Evolutionary conservation across 495 filamentous ascomycete genomes (phyloP).

Genomic region (Xylaria telfairii): DNA sequence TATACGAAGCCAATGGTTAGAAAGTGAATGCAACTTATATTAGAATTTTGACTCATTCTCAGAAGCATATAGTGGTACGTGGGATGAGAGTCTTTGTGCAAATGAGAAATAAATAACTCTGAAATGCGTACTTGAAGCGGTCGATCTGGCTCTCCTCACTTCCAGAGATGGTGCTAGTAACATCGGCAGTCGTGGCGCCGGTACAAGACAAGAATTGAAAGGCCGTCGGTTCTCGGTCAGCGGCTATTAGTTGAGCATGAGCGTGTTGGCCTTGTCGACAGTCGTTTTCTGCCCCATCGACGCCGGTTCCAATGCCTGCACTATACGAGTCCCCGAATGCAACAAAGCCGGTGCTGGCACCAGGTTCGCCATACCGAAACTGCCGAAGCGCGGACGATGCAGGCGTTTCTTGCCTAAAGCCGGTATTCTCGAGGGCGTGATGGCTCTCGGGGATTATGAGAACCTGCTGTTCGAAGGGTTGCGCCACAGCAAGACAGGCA

Average conservation of each 20-base stretch:
- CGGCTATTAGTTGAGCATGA: slow-evolving; percentile 45
- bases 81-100: neutral
- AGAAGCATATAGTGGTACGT: neutral
- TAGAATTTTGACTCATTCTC: neutral
- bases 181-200: slow-evolving; percentile 42
- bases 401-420: neutral
- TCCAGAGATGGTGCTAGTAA: slow-evolving; percentile 43
- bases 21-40: neutral
- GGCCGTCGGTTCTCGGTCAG: slow-evolving; percentile 34
- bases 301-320: slow-evolving; percentile 53
- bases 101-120: neutral
- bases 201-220: slow-evolving; percentile 53
- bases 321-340: slow-evolving; percentile 58
- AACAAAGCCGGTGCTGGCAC: slow-evolving; percentile 38
- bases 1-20: neutral
- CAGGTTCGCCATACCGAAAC: neutral
- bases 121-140: slow-evolving; percentile 33
- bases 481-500: neutral
- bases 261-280: slow-evolving; percentile 48
- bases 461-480: slow-evolving; percentile 3
- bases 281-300: slow-evolving; percentile 45
- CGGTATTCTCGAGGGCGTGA: neutral
- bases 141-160: slow-evolving; percentile 44
- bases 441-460: neutral
- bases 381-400: neutral